Conservation (phyloP, 2,329 filamentous ascomycete species). For the Alternaria hordeiaustralica region DNA sequence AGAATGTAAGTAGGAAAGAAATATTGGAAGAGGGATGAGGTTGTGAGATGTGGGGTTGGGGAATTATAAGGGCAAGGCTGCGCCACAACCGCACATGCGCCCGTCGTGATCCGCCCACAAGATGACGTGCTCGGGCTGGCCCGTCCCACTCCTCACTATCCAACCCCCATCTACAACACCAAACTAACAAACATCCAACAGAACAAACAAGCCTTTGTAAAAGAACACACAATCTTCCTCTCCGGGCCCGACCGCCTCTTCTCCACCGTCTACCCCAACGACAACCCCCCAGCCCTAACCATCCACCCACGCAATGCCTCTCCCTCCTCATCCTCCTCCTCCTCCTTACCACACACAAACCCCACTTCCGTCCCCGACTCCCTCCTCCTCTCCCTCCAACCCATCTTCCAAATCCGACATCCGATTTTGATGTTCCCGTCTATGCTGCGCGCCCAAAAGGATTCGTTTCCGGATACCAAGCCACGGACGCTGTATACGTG, state of each 20-base stretch:
- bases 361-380: constrained; percentile 19
- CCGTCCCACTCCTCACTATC: background rate
- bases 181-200: background rate
- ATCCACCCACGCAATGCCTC: constrained; percentile 7
- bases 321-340: background rate
- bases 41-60: background rate
- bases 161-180: background rate
- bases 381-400: constrained; percentile 18
- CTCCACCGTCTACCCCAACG: constrained; percentile 2
- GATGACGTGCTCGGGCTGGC: constrained; percentile 14
- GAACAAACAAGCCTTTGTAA: constrained; percentile 20
- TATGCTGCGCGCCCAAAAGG: constrained; percentile 14
- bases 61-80: background rate
- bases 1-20: constrained; percentile 19
- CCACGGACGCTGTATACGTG: background rate
- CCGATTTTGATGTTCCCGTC: constrained; percentile 24
- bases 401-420: constrained; percentile 26
- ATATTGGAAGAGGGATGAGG: too few species aligned
- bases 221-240: constrained; percentile 19
- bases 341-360: constrained; percentile 11
- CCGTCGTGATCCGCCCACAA: constrained; percentile 1
- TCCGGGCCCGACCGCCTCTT: constrained; percentile 16
- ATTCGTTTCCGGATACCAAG: background rate
- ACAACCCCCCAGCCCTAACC: background rate
- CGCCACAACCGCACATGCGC: background rate